Base-by-base conservation (phyloP, 371 early-diverging fungal genomes). In the Mucor sp. region DNA sequence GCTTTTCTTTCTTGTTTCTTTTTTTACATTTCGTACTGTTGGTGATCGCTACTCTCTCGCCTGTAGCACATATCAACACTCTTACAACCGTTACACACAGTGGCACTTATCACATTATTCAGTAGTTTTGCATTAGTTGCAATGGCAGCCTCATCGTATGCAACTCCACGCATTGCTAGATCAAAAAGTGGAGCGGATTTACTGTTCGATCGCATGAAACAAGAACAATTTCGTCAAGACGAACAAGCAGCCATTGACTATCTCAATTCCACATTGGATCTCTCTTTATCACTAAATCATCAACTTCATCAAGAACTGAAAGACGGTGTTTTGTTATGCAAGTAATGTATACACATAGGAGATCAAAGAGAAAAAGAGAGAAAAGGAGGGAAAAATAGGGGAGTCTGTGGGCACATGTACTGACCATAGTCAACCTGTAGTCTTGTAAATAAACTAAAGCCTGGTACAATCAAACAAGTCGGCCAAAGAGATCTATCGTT, bases 221-320 rank as follows among this genome's bases (percentile, higher is more conserved):
- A 69, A 44, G 76, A 79, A 50, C 78, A 79, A 59, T 69, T 60
- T 30, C 61, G 69, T 23, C 69, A 70, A 19, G 74, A 82, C 27
- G 77, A 80, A 65, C 62, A 63, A 41, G 59, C 48, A 21, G 83
- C 78, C 0, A 60, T 74, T 50, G 68, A 79, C n/a, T 82, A 76
- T 61, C 43, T 82, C 9, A 78, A 78, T 27, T 27, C 35, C 12
- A 68, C 55, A 2, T 53, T 82, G 28, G 68, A 68, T 39, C 44
- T 61, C 0, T 48, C 53, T 30, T 47, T 71, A 11, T 30, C 58
- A 21, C 67, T 71, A 21, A 76, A 70, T 28, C 67, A 43, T 28
- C 83, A 85, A 60, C 78, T 93, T n/a, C 89, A 89, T 37, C 48
- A 75, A 35, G 78, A 74, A 44, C 58, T 82, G n/a, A 73, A 75